These are phyloP conservation scores for Candida freyschussii DNA, from an alignment of 1,139 yeast genomes.

Conservation along the genomic window DNA sequence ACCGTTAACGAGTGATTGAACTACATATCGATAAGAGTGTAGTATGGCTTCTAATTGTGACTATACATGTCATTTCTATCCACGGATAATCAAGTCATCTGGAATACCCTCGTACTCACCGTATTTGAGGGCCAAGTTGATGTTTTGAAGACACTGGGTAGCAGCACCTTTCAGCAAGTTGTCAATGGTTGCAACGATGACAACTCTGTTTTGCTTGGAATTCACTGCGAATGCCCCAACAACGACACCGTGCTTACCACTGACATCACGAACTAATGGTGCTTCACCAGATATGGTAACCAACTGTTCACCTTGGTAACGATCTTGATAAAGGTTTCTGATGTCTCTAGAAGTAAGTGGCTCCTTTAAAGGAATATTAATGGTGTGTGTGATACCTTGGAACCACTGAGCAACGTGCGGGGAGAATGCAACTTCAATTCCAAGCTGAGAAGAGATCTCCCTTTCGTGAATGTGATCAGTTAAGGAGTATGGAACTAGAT, in stretches of 20 bases:
- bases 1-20: too few species aligned
- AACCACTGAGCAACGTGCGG: slow-evolving; percentile 99
- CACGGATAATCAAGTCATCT: slow-evolving; percentile 30
- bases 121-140: slow-evolving; percentile 83
- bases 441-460: slow-evolving; percentile 80
- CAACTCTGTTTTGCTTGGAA: slow-evolving; percentile 84
- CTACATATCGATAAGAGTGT: too few species aligned
- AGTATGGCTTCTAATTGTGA: neutral
- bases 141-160: slow-evolving; percentile 95
- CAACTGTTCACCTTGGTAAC: slow-evolving; percentile 83
- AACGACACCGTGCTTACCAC: slow-evolving; percentile 91
- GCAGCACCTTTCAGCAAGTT: slow-evolving; percentile 97
- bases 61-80: too few species aligned
- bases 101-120: slow-evolving; percentile 97
- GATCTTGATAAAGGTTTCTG: slow-evolving; percentile 80
- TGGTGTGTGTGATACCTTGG: slow-evolving; percentile 94
- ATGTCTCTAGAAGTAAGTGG: slow-evolving; percentile 76
- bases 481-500: slow-evolving; percentile 89
- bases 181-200: slow-evolving; percentile 91
- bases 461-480: slow-evolving; percentile 96
- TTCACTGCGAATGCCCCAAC: slow-evolving; percentile 95
- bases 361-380: slow-evolving; percentile 77
- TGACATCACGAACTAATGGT: slow-evolving; percentile 85
- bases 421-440: slow-evolving; percentile 75
- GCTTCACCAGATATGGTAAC: slow-evolving; percentile 85